Base-by-base conservation (phyloP, 371 early-diverging fungal species). In the Actinomucor elegans region DNA sequence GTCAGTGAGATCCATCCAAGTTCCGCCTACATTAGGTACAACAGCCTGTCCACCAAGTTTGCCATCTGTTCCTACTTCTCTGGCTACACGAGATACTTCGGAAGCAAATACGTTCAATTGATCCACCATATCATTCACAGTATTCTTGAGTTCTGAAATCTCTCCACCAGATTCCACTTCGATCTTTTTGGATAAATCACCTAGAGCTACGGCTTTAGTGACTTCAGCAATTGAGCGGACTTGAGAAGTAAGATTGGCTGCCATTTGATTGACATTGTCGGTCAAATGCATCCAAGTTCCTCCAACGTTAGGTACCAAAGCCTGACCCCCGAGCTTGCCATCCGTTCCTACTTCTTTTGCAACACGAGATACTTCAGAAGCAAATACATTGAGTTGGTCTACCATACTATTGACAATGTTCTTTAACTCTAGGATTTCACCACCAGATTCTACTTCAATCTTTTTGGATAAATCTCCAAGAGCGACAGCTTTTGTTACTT, bases 241-340 rank as follows among this genome's bases (percentile, higher is more conserved):
- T 57, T 83, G 84, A 15, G 35, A 60, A 0, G 84, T 84, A 3
- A 84, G 43, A 50, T 82, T 82, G 8, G 75, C 64, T 6, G 80
- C 83, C 83, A 82, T 66, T 5, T 28, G 38, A 37, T 77, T 50
- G 29, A 75, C 76, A 49, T 77, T 80, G 34, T 73, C 65, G 0
- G 81, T 77, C 4, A 80, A 53, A 4, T 73, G 62, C 42, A 57
- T 61, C 81, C 81, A 80, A 0, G 61, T 71, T 18, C 81, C 81
- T 8, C 59, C 77, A 1, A 79, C 71, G 14, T 61, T 67, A 6
- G 52, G 28, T 0, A 59, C 59, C n/a, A 46, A 21, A n/a, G 80
- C 80, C 31, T 79, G 77, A 11, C 77, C 80, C 34, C 80, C 80
- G 0, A 79, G 64, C 20, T 60, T 64, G n/a, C 80, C 80, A 7